Base-by-base conservation (phyloP, 1,139 yeast species). In the Arxiozyma heterogenica region DNA sequence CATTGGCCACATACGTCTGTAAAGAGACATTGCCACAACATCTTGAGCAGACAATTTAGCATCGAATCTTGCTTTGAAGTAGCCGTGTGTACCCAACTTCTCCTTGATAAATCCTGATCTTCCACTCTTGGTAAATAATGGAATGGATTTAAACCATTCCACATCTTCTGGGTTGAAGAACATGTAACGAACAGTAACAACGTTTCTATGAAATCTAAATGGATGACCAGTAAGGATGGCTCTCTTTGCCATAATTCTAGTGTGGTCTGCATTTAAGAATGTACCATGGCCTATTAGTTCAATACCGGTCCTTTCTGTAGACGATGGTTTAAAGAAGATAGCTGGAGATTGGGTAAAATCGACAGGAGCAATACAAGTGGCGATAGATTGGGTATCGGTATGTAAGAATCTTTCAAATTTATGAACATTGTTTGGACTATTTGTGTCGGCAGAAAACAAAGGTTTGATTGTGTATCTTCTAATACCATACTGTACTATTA, bases 71-170 rank as follows among this genome's bases (percentile, higher is more conserved):
- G 97, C 96, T 74, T 94, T 94, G 78, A 86, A 91, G 73, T 93
- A 89, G 59, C 99, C 99, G 71, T 94, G 98, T 3, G 98, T 94
- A 73, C 99, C 99, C 73, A 94, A 78, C 68, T 91, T 81, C 69
- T 93, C 98, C 71, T 89, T 91, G 69, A 94, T 89, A 69, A 85
- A 86, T 55, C 99, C 99, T 44, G 90, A 78, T 69, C 97, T 82
- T 52, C 98, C 98, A 63, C 84, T 79, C 69, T 88, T 89, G 49
- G 98, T 91, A 71, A 89, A 93, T 59, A 94, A 75, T 44, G 98
- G 98, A 61, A 94, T 85, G 5, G 94, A 86, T 74, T 88, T 88
- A 78, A 86, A 94, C 83, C 87, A 88, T 60, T 80, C 80, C 61
- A 94, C 86, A 68, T 94, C 99, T 48, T 86, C 90, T 15, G 89